Conservation (phyloP, 805 yeast genomes). For the Metschnikowia lachancei region DNA sequence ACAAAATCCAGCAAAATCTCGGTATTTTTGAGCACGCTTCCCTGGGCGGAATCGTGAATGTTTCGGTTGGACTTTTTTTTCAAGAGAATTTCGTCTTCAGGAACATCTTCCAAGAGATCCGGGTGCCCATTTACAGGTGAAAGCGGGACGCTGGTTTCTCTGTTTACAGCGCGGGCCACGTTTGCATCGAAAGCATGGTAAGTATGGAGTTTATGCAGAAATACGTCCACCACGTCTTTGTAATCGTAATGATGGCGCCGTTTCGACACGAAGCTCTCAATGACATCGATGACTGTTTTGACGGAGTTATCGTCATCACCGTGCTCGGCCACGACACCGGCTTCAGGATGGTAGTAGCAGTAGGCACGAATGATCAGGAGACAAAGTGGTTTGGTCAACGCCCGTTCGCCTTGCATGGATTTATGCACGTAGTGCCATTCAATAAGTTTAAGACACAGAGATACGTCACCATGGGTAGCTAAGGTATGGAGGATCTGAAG, state of each 20-base stretch:
- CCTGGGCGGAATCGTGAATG: conserved; percentile 25
- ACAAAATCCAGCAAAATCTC: conserved; percentile 25
- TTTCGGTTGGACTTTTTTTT: conserved; percentile 26
- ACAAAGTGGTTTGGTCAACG: conserved; percentile 34
- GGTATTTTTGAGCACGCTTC: conserved; percentile 34
- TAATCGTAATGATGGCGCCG: conserved; percentile 15
- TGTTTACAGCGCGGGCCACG: conserved; percentile 16
- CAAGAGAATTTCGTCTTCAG: conserved; percentile 13
- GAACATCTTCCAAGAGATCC: neutral
- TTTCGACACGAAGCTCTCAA: conserved; percentile 26
- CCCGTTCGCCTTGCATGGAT: conserved; percentile 30
- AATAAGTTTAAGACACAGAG: conserved; percentile 32
- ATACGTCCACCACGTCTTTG: conserved; percentile 29
- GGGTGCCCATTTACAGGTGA: neutral
- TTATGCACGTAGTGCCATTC: conserved; percentile 38
- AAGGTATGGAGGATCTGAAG: conserved; percentile 31
- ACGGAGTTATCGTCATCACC: conserved; percentile 26
- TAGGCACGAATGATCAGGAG: conserved; percentile 35
- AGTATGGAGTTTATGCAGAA: conserved; percentile 30
- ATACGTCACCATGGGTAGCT: conserved; percentile 37
- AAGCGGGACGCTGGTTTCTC: conserved; percentile 1
- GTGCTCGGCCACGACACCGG: conserved; percentile 6
- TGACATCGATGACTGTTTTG: conserved; percentile 31
- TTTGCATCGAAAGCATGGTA: conserved; percentile 27
- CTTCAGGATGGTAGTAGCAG: conserved; percentile 23